Conservation (phyloP, 2,329 filamentous ascomycete species). For the Calycina herbarum region DNA sequence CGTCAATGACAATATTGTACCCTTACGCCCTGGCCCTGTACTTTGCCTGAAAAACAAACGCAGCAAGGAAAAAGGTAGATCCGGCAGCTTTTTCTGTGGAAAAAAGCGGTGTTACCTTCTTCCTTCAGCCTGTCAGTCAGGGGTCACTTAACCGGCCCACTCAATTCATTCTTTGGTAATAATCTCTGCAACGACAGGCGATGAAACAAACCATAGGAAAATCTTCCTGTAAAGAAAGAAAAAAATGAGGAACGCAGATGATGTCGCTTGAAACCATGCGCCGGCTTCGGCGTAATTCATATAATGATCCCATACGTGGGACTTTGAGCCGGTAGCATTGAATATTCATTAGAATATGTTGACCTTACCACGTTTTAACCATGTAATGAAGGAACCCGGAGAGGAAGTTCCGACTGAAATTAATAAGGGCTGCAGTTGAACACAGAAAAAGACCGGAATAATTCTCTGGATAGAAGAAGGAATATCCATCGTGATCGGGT, state of each 20-base stretch:
- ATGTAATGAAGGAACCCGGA: neutral
- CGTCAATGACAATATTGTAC: neutral
- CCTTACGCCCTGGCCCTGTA: slow-evolving; percentile 6
- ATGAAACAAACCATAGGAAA: neutral
- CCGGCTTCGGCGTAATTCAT: neutral
- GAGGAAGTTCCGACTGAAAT: neutral
- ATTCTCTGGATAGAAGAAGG: neutral
- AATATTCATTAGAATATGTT: neutral
- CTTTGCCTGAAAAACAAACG: slow-evolving; percentile 15
- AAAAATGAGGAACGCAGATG: neutral
- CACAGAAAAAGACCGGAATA: neutral
- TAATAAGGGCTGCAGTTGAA: neutral
- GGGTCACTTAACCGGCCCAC: neutral
- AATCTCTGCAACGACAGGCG: neutral
- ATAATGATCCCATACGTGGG: no score
- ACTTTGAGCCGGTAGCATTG: neutral
- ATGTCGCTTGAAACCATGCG: neutral
- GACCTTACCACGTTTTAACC: neutral
- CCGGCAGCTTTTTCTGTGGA: slow-evolving; percentile 5
- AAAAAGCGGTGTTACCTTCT: slow-evolving; percentile 3
- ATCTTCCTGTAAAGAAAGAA: neutral
- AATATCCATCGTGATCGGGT: neutral
- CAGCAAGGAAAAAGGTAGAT: slow-evolving; percentile 9
- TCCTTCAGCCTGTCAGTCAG: slow-evolving; percentile 8
- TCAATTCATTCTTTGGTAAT: slow-evolving; percentile 1